Conservation (phyloP, 2,329 filamentous ascomycete species). For the Beauveria sp. region DNA sequence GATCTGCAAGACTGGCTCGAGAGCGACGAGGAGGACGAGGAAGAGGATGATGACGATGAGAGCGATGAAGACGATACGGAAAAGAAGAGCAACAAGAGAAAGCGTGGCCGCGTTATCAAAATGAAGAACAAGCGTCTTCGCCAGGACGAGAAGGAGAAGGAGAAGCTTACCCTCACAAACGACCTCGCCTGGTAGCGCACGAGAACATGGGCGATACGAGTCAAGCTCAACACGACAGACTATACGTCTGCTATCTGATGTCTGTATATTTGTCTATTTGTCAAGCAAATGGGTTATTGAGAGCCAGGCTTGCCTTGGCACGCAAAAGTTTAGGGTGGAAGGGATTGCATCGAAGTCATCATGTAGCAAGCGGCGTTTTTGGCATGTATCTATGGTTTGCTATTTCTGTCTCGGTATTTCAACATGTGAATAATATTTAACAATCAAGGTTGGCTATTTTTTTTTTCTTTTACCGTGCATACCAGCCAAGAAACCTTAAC, state of each 20-base stretch:
- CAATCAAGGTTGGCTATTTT: neutral
- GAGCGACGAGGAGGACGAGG: slow-evolving; percentile 53
- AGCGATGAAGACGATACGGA: slow-evolving; percentile 50
- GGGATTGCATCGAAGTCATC: slow-evolving; percentile 4
- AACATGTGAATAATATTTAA: slow-evolving; percentile 9
- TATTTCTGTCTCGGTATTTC: slow-evolving; percentile 2
- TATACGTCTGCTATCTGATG: neutral
- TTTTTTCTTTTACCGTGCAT: neutral
- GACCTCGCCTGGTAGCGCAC: slow-evolving; percentile 32
- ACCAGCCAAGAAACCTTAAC: neutral
- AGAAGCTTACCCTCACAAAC: slow-evolving; percentile 35
- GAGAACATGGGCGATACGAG: neutral
- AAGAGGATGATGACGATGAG: slow-evolving; percentile 52
- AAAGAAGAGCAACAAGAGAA: slow-evolving; percentile 48
- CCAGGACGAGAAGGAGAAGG: slow-evolving; percentile 53
- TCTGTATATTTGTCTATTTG: neutral
- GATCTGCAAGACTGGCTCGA: slow-evolving; percentile 92
- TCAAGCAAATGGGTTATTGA: neutral
- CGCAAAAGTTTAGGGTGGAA: neutral
- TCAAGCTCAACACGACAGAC: neutral
- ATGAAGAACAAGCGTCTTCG: slow-evolving; percentile 37
- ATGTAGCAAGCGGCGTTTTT: slow-evolving; percentile 13
- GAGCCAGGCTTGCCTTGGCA: neutral
- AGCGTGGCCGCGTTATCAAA: slow-evolving; percentile 41
- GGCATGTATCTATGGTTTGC: slow-evolving; percentile 6